Evolutionary conservation across 148 eudicot species (phyloP).

Genomic region (Silene latifolia): DNA sequence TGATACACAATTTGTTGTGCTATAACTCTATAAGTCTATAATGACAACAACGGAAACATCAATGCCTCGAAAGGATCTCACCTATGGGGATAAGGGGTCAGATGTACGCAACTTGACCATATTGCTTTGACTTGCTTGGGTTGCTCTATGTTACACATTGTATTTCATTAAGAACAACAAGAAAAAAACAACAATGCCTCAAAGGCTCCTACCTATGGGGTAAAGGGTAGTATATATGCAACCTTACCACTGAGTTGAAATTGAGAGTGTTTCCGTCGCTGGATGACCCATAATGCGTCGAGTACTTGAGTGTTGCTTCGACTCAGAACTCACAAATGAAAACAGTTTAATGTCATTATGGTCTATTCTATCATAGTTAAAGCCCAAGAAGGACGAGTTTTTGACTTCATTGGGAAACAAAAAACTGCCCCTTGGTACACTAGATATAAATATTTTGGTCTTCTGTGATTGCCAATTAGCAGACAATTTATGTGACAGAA

Average conservation of each 20-base stretch:
- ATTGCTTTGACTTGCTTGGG: not conserved
- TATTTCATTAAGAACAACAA: not conserved
- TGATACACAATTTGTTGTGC: not conserved
- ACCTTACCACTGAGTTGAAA: not conserved
- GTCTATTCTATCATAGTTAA: not conserved
- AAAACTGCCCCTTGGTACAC: not conserved
- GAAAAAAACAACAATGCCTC: not conserved
- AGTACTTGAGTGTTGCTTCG: not conserved
- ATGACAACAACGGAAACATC: not conserved
- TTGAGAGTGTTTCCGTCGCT: not conserved
- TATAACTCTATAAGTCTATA: not conserved
- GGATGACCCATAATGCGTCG: not conserved
- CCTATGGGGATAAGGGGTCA: not conserved
- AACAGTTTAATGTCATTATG: not conserved
- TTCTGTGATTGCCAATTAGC: constrained; percentile 6
- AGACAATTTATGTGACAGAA: constrained; percentile 2
- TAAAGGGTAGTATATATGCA: not conserved
- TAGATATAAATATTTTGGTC: not conserved
- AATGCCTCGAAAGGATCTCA: not conserved
- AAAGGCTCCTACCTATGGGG: not conserved
- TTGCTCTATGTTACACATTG: not conserved
- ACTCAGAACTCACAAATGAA: not conserved
- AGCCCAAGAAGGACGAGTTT: not conserved
- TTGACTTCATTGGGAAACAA: not conserved
- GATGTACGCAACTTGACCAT: not conserved